Base-by-base conservation (phyloP, 1,284 basidiomycete genomes). In the Meripilus lineatus region DNA sequence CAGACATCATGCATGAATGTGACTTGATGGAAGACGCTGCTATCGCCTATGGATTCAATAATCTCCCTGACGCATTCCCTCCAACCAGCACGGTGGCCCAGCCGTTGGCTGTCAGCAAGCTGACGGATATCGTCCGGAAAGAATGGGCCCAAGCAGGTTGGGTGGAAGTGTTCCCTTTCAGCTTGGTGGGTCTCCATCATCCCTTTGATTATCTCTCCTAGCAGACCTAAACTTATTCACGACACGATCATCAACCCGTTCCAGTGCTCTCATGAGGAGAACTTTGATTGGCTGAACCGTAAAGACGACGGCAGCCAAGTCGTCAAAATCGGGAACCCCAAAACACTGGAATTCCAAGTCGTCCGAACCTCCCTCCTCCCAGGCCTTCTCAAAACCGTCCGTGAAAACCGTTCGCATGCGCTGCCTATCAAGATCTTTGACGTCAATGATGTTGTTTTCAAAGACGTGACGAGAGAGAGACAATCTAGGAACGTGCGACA, bases 1-100 rank as follows among this genome's bases (percentile, higher is more conserved):
- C 96, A 1, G 95, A 99, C 61, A 96, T 99, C 52, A 71, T 99
- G 47, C 96, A 99, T 63, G 93, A 98, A 65, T 97, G 94, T 59
- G 95, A 99, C 64, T 79, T 99, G 57, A 91, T 99, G 85, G 95
- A 99, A 63, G 95, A 99, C 56, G 91, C 88, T 1, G 96, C 96
- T 4, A 93, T 99, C 51, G 95, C 93, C 0, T 97, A 94, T 61
- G 96, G 96, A 1, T 99, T 94, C 74, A 97, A 99, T 71, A 95
- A 95, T 59, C 75, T 99, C 35, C 91, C 92, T 2, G 80, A 89
- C 55, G 84, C 83, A 10, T 93, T 98, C 79, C 95, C 96, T 1
- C 69, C 81, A 2, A 96, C 93, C n/a, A 95, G 87, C 61, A 98
- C 96, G 3, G 91, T 99, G 26, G 95, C 91, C 15, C 91, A 93